Evolutionary conservation across 257 asterid genomes (phyloP).

Genomic region (Cynanchum wilfordii): DNA sequence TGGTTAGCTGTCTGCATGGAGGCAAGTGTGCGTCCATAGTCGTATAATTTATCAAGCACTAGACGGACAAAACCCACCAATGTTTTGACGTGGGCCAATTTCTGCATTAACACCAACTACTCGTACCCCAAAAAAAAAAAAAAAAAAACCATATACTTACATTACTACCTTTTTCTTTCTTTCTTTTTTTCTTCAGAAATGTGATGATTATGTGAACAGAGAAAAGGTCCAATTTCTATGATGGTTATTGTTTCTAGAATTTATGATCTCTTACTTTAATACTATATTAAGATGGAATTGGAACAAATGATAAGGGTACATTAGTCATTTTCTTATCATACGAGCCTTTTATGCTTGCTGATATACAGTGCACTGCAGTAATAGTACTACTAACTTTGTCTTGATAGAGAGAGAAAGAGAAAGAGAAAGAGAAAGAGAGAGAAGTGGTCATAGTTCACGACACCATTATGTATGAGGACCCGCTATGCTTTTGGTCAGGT

Average conservation of each 20-base stretch:
- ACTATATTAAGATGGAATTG: too few relatives aligned
- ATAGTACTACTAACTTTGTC: background rate
- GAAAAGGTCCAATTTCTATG: background rate
- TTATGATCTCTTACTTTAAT: too few relatives aligned
- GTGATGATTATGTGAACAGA: background rate
- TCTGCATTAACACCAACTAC: slow-evolving; percentile 16
- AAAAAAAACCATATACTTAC: background rate
- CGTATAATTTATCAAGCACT: slow-evolving; percentile 20
- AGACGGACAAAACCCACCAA: slow-evolving; percentile 38
- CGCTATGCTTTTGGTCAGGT: slow-evolving; percentile 26
- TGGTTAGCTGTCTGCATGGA: slow-evolving; percentile 34
- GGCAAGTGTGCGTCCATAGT: slow-evolving; percentile 17
- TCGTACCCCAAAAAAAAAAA: background rate
- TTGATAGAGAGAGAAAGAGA: too few relatives aligned
- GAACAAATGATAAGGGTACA: slow-evolving; percentile 23
- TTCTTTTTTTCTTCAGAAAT: background rate
- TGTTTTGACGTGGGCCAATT: slow-evolving; percentile 29
- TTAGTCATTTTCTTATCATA: slow-evolving; percentile 20
- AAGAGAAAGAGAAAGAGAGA: too few relatives aligned
- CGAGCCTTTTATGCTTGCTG: background rate
- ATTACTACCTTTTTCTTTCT: background rate
- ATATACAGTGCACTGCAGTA: background rate
- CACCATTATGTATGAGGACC: slow-evolving; percentile 25
- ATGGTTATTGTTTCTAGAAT: too few relatives aligned
- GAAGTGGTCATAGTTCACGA: slow-evolving; percentile 28